Percentiles rank a stretch among this genome's conserved stretches.
Evolutionary conservation across 2,329 filamentous ascomycete species (phyloP).

Genomic region (Monosporascus sp.): DNA sequence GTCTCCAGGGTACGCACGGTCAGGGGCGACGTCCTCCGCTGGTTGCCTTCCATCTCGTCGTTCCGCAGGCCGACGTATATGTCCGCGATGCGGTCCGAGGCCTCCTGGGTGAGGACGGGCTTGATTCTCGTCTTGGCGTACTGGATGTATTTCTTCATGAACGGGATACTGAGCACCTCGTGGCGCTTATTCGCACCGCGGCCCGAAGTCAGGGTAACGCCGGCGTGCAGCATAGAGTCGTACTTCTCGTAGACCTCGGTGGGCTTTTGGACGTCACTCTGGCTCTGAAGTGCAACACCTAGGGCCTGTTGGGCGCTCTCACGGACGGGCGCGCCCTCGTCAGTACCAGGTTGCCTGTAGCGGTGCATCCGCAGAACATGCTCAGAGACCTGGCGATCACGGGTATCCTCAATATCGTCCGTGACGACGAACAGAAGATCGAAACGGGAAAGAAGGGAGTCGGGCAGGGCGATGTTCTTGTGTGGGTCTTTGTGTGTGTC

Average conservation of each 20-base stretch:
- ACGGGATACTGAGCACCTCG: constrained; percentile 90
- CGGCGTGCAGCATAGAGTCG: constrained; percentile 91
- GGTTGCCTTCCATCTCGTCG: constrained; percentile 91
- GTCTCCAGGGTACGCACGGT: constrained; percentile 97
- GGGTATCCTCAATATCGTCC: constrained; percentile 92
- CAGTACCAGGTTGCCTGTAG: constrained; percentile 85
- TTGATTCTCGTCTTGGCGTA: constrained; percentile 91
- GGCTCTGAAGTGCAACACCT: constrained; percentile 78
- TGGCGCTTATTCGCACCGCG: constrained; percentile 70
- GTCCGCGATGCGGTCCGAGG: constrained; percentile 83
- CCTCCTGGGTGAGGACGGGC: constrained; percentile 84
- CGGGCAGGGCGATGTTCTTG: constrained; percentile 94
- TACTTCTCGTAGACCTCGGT: constrained; percentile 96
- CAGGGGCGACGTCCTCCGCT: constrained; percentile 88
- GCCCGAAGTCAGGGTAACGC: constrained; percentile 71
- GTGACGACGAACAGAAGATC: constrained; percentile 97
- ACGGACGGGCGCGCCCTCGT: constrained; percentile 90
- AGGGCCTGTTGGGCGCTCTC: constrained; percentile 81
- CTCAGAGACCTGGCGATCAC: constrained; percentile 88
- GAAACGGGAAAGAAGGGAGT: constrained; percentile 95
- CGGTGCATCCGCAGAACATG: constrained; percentile 96
- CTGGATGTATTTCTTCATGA: constrained; percentile 99
- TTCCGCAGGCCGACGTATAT: constrained; percentile 92
- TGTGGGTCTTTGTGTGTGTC: constrained; percentile 98
- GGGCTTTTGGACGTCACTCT: constrained; percentile 64